Evolutionary conservation across 2,329 filamentous ascomycete genomes (phyloP), one percentile per base, ranked within the genome.

Genomic region (Sporothrix brasiliensis): DNA sequence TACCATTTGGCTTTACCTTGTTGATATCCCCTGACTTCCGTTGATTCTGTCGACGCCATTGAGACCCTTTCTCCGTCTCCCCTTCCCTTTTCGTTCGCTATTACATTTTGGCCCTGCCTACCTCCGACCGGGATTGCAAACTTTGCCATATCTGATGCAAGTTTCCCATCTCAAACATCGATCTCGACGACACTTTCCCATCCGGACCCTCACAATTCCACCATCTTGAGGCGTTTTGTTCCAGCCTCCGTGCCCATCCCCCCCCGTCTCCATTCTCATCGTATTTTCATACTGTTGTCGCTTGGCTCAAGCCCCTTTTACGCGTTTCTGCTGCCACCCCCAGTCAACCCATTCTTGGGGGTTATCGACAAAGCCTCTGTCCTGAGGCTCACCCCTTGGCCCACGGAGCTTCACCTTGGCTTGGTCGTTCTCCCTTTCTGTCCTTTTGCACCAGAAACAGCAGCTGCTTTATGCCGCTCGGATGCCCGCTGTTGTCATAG

Each of bases 401-500:
- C 47, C 27, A 11, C 53, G 19, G 30, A 49, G 49, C 61, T 52
- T 63, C 52, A 30, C 53, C 47, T 58, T 41, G 24, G 34, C 50
- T 49, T 58, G 27, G 54, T 30, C 11, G 44, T 44, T 34, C 52
- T 24, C 49, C 53, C 63, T 34, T 49, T 27, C 60, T 4, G 41
- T 54, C 34, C 47, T 47, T 52, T 60, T 66, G 47, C 13, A 67
- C 61, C 61, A 60, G 72, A 73, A 73, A 71, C 72, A 61, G 30
- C 67, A 69, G 54, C 71, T 72, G 71, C 68, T 68, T 68, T 76
- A 83, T 84, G 81, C 79, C 81, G 84, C 80, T 81, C 84, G 82
- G 79, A 86, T 87, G 85, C 85, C 81, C 77, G 80, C 83, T 79
- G 80, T 81, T 78, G 80, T 80, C 75, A 83, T 84, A 84, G 82